Conservation (phyloP, 768 basidiomycete species). For the Boletus coccyginus region DNA sequence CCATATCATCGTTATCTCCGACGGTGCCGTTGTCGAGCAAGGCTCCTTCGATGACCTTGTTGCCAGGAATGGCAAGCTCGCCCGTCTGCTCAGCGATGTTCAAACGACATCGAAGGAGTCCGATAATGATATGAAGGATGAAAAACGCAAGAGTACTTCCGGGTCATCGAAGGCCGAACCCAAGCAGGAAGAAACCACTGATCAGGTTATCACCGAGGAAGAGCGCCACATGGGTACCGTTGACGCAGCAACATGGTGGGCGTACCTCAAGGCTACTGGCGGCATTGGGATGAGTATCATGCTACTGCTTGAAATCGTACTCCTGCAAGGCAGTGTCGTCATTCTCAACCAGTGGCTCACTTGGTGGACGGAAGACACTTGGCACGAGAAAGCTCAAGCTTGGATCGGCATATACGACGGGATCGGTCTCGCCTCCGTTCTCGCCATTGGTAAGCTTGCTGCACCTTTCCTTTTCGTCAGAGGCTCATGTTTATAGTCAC, state of each 20-base stretch:
- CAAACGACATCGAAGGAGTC: slow-evolving; percentile 6
- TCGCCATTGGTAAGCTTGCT: slow-evolving; percentile 17
- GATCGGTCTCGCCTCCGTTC: slow-evolving; percentile 20
- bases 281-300: slow-evolving; percentile 18
- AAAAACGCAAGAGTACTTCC: slow-evolving; percentile 20
- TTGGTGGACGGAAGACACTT: slow-evolving; percentile 29
- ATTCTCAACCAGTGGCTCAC: slow-evolving; percentile 30
- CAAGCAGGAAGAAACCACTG: slow-evolving; percentile 10
- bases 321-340: slow-evolving; percentile 25
- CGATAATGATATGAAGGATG: slow-evolving; percentile 9
- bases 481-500: slow-evolving; percentile 17
- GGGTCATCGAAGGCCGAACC: slow-evolving; percentile 5
- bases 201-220: slow-evolving; percentile 23
- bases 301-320: slow-evolving; percentile 17
- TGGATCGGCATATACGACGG: slow-evolving; percentile 32
- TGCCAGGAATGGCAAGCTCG: slow-evolving; percentile 24
- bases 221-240: slow-evolving; percentile 27
- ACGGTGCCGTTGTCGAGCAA: slow-evolving; percentile 45
- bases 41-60: slow-evolving; percentile 42
- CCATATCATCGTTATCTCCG: slow-evolving; percentile 45
- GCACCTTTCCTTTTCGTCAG: not conserved
- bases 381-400: slow-evolving; percentile 19
- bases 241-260: slow-evolving; percentile 27
- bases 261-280: slow-evolving; percentile 31
- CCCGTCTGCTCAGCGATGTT: slow-evolving; percentile 24